Base-by-base conservation (phyloP, 805 yeast species). In the Candida xiaguanensis region DNA sequence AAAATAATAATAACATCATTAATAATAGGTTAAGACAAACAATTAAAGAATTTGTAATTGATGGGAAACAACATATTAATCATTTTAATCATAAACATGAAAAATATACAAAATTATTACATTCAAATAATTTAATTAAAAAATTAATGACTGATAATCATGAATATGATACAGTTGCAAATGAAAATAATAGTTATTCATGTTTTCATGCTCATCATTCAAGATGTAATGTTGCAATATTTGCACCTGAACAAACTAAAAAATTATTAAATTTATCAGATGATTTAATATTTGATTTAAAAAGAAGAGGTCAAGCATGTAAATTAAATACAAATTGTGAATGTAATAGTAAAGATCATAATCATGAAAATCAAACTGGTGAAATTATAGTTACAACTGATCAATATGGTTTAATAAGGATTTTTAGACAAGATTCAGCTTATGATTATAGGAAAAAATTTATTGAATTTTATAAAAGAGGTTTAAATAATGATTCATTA, bases 401-500 rank as follows among this genome's bases (percentile, higher is more conserved):
- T 58, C 76, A 75, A 40, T 60, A 67, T 16, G 96, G 96, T 0
- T 48, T 72, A 2, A 84, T 89, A 22, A 61, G 93, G 32, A 84
- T 89, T 0, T 85, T 85, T 56, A 70, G 97, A 52, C 82, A 86
- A 41, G 97, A 89, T 56, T 70, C 82, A 39, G 83, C 93, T 0
- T 67, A 75, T 37, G 45, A 47, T 14, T 47, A 57, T 23, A 44
- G 74, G 14, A 65, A 62, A 25, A 22, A 42, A 8, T 43, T 56
- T 23, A 24, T 52, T 8, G 44, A 44, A 16, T 25, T 46, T 30
- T 46, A 44, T 30, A 55, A 51, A 39, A 38, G 38, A 28, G 39
- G 45, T 11, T 19, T 27, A 15, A 16, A 33, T 24, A 38, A 33
- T 25, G 20, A 32, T 23, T 8, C 44, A 30, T 6, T 19, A 18